Base-by-base conservation (phyloP, 768 basidiomycete genomes). In the Stropharia rugosoannulata region DNA sequence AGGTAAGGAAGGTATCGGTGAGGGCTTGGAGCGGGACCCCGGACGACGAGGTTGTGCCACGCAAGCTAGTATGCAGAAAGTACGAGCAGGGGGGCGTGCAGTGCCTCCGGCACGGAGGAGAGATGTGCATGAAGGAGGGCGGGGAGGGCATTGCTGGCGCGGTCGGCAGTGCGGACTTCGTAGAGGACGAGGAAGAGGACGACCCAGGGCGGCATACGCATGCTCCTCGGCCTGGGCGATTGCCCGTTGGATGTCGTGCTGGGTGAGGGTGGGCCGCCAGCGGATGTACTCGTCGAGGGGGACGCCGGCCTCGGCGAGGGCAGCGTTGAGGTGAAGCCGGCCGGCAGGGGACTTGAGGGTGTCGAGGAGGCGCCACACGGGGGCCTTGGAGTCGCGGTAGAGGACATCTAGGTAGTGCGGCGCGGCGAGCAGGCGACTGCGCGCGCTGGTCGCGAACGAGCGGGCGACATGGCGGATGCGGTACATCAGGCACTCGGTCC, bases 31-130 rank as follows among this genome's bases (percentile, higher is more conserved):
- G 69, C 0, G 80, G 76, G 2, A n/a, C n/a, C n/a, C n/a, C n/a
- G n/a, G n/a, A 75, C 55, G 12, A 81, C 58, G 22, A 87, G 72
- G 19, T 75, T 75, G 59, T 80, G 80, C 9, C 76, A 70, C 15
- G 79, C 76, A 7, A 89, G 78, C 29, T 80, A 70, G 49, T 78
- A 71, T 2, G 78, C 72, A 0, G 77, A 61, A 12, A 86, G 60
- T 29, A 82, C 74, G 16, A 84, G 70, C 0, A 83, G 59, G 4
- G 78, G 72, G 1, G 76, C 77, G 40, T 73, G 72, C n/a, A 76
- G 58, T 7, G 70, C 57, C 3, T 66, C 48, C 0, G 78, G 66
- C 0, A 72, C 43, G 4, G 51, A 19, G 11, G 70, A 57, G 7
- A 82, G 64, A 44, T 83, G 70, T 1, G 71, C 56, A 56, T 76